Evolutionary conservation across 2,329 filamentous ascomycete species (phyloP), one percentile per base, ranked within the genome.

Genomic region (Calonectria crousiana): DNA sequence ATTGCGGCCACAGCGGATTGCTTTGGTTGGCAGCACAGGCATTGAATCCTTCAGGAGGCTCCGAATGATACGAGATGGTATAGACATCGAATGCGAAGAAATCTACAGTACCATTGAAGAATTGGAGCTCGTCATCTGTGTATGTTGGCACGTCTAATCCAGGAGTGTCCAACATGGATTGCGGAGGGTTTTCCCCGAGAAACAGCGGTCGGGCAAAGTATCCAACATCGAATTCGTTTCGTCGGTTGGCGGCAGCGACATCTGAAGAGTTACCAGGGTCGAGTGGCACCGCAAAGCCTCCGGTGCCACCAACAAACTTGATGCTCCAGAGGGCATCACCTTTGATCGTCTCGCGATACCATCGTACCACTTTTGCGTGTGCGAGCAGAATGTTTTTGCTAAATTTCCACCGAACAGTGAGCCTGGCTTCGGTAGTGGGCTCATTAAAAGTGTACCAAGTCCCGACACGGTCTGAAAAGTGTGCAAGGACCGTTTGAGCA

Each of bases 61-160:
- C 56, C 0, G 56, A 62, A 18, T 62, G 36, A 26, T 62, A 62
- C 3, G 56, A 41, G 8, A 38, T 28, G 13, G 56, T 62, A 30
- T 62, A 62, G 23, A 62, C 56, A 30, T 62, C 56, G 23, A 62
- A 62, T 18, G 56, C 56, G 6, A 62, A 62, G 18, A 62, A 62
- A n/a, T 62, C 56, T 4, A 34, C 56, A 0, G 56, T 62, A 8
- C 56, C 56, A 8, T 62, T 62, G 56, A 62, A 62, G 16, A 28
- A 62, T 23, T 28, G 8, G 2, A 41, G 34, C 4, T 62, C 56
- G 6, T 62, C 56, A 9, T 62, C 56, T 6, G 56, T 41, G 13
- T 62, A 62, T 2, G 23, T 41, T n/a, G 56, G 56, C 3, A 62
- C 56, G 10, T 62, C 56, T 18, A 62, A 41, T 11, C 56, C 56